Base-by-base conservation (phyloP, 176 grass and related monocot genomes). In the Cenchrus fungigraminus region DNA sequence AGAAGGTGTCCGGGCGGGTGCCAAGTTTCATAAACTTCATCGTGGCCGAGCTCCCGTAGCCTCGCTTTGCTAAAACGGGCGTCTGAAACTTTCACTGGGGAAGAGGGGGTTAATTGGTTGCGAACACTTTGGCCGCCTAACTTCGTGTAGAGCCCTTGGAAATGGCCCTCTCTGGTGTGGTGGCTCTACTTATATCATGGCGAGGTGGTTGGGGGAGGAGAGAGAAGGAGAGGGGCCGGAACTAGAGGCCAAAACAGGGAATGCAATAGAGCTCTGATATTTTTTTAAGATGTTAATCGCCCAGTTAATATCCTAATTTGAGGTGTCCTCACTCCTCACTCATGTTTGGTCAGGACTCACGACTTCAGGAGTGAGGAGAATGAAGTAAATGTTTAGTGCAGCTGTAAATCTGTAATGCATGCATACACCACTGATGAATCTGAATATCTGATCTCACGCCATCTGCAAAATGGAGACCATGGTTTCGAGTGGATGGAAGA, bases 1-100 rank as follows among this genome's bases (percentile, higher is more conserved):
- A 93, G 93, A 95, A 98, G 72, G 87, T 92, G 51, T 98, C 96
- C 31, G 93, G 88, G 68, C 91, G 81, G 52, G 56, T 87, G 71
- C 96, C 96, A 74, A 98, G 93, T 88, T 94, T 98, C 96, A 98
- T 98, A 77, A 98, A 92, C 91, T 95, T 98, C 96, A 98, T 98
- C 86, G 73, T 91, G 90, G 79, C 79, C 78, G 19, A 40, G 17
- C 47, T 52, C 45, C 37, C 53, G 53, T 29, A 12, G 45, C 8
- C 59, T 74, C 56, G 31, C 74, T 82, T 66, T 57, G 25, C 82
- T 87, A 80, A 86, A 87, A 91, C 62, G 68, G 75, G 88, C 5
- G 76, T 67, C 71, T 80, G 81, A 84, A 86, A 56, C 54, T 77
- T 76, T 67, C 49, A 71, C 53, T 93, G 73, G 76, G 40, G 12